Evolutionary conservation across 1,284 basidiomycete genomes (phyloP), one percentile per base, ranked within the genome.

Genomic region (Earliella scabrosa): DNA sequence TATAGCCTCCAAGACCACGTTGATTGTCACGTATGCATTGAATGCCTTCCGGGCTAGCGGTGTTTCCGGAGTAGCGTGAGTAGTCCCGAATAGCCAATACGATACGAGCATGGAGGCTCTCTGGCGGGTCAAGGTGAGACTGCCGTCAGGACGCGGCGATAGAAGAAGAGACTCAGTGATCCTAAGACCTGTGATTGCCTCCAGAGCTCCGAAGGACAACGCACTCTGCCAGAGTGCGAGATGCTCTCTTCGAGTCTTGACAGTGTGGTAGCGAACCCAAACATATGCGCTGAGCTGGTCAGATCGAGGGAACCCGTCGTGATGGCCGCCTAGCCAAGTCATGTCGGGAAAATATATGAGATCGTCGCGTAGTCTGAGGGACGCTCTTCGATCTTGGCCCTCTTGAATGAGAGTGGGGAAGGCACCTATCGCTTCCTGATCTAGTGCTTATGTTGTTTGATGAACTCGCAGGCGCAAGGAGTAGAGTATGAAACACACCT

Each of bases 171-270:
- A 31, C 32, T 54, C 57, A 5, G 52, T 48, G 23, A 59, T 54
- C 13, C 34, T 21, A 3, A 38, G 26, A 4, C 52, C 38, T 13
- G 45, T 48, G 29, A 52, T 31, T 5, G 45, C 45, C 26, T 59
- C 57, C n/a, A 54, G 36, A 0, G 54, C 21, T 6, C 57, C 57
- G 16, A 59, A 54, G 2, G 49, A 48, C 32, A 59, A 23, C 2
- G 52, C 49, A 31, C 40, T 45, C 18, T 45, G 20, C 57, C 57
- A 59, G 20, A 59, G 47, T 18, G 51, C 51, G 2, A 27, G 46
- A 26, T 58, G 36, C 7, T 40, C 47, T 1, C 3, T 21, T 13
- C 5, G 13, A 16, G 24, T 27, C 31, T 13, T 27, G 1, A 23
- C 41, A 26, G 3, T 41, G 4, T 8, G 11, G 5, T 8, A 11